Base-by-base conservation (phyloP, 2,329 filamentous ascomycete genomes). In the Aplosporella prunicola region DNA sequence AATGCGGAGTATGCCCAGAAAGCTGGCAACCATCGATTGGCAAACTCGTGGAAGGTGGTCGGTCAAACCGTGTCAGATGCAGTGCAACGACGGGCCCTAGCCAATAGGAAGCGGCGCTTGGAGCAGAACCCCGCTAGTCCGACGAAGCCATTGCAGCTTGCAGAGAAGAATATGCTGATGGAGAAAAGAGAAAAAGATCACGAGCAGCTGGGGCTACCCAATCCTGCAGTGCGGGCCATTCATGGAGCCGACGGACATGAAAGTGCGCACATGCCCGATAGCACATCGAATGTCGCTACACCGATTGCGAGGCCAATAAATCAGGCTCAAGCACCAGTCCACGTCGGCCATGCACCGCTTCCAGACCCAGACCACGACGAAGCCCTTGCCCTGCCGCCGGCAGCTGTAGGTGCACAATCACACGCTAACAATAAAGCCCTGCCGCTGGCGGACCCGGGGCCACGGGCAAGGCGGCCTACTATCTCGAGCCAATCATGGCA, bases 31-130 rank as follows among this genome's bases (percentile, higher is more conserved):
- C 60, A 68, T 45, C 63, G 68, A 37, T 56, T 74, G 30, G 70
- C 75, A 20, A 70, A 77, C 44, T 72, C 72, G 14, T 80, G 74
- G 74, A 67, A 66, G 37, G 65, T 78, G 15, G 53, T 76, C 22
- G 69, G 67, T 37, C 61, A 64, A 39, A 63, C 67, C 11, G 22
- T 45, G 23, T 36, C 40, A 23, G 24, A 44, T 23, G 40, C 39
- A 28, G 34, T 47, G 32, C 35, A 37, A 26, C 26, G 20, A 14
- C 36, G 42, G 9, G 45, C 38, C n/a, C 26, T 25, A 26, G 38
- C 38, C 26, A 40, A 61, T 40, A 51, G 50, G 39, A 42, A 45
- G 32, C 47, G 40, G 29, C 48, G 53, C 41, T 36, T 53, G 25
- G 51, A 47, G 24, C 44, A 47, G 22, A 51, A 51, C 20, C 30